Conservation (phyloP, 2,329 filamentous ascomycete genomes). For the Aspergillus sp. region DNA sequence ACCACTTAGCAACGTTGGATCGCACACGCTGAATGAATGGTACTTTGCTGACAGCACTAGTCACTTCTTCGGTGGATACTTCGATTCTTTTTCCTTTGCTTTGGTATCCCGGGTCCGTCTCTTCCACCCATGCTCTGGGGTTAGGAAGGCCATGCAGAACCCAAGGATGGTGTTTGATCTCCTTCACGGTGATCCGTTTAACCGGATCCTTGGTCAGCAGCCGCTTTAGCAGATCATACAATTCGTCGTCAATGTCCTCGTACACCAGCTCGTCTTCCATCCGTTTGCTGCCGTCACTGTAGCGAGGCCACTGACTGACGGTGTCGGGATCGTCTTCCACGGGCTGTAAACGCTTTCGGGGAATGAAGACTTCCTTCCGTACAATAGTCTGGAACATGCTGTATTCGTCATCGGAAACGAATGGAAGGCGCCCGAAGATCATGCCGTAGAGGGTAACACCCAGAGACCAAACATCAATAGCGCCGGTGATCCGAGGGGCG, state of each 20-base stretch:
- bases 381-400: constrained; percentile 90
- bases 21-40: constrained; percentile 82
- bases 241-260: constrained; percentile 77
- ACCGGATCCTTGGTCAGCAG: constrained; percentile 88
- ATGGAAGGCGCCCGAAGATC: constrained; percentile 90
- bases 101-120: constrained; percentile 80
- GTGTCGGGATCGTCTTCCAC: constrained; percentile 52
- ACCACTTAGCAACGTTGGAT: constrained; percentile 71
- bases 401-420: constrained; percentile 87
- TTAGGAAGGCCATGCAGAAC: constrained; percentile 77
- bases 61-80: constrained; percentile 87
- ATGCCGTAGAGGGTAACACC: constrained; percentile 96
- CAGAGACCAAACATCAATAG: constrained; percentile 96
- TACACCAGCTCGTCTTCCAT: constrained; percentile 78
- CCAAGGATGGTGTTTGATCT: constrained; percentile 95
- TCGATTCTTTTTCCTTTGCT: constrained; percentile 83
- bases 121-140: constrained; percentile 81
- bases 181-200: constrained; percentile 81
- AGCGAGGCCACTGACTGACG: constrained; percentile 48
- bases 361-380: constrained; percentile 88
- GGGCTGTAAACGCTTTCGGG: constrained; percentile 76
- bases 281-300: constrained; percentile 68
- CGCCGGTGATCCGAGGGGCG: constrained; percentile 75
- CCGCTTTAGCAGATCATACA: constrained; percentile 74
- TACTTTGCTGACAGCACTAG: constrained; percentile 84